These are phyloP conservation scores for Cymbopogon citratus DNA, from an alignment of 176 grass and related monocot species.

Conservation along the genomic window DNA sequence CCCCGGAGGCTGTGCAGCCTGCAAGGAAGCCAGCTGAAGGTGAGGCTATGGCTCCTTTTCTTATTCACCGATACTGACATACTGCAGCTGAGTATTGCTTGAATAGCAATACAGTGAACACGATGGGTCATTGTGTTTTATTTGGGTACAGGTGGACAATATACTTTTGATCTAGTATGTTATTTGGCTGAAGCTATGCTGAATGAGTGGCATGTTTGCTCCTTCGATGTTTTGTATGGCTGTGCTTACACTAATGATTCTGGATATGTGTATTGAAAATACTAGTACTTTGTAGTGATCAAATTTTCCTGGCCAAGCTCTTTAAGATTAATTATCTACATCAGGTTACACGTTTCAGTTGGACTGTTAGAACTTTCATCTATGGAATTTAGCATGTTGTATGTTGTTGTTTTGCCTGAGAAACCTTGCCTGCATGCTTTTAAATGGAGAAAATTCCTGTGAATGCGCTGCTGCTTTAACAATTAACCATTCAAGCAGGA, in stretches of 20 bases:
- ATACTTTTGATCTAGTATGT: not conserved
- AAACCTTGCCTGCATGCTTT: not conserved
- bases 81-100: not conserved
- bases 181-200: not conserved
- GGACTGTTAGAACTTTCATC: not conserved
- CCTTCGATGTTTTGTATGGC: not conserved
- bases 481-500: constrained; percentile 35
- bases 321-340: not conserved
- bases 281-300: not conserved
- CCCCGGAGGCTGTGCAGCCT: not conserved
- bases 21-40: constrained; percentile 58
- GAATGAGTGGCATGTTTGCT: not conserved
- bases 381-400: not conserved
- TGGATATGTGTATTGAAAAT: not conserved
- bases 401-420: not conserved
- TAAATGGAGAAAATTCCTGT: not conserved
- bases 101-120: not conserved
- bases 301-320: not conserved
- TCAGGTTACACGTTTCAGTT: not conserved
- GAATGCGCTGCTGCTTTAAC: not conserved
- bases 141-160: not conserved
- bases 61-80: not conserved
- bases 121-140: not conserved
- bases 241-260: not conserved
- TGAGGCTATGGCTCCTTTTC: not conserved